phyloP scores from a whole-genome alignment of 805 yeast genomes.

The Geotrichum ghanense region DNA sequence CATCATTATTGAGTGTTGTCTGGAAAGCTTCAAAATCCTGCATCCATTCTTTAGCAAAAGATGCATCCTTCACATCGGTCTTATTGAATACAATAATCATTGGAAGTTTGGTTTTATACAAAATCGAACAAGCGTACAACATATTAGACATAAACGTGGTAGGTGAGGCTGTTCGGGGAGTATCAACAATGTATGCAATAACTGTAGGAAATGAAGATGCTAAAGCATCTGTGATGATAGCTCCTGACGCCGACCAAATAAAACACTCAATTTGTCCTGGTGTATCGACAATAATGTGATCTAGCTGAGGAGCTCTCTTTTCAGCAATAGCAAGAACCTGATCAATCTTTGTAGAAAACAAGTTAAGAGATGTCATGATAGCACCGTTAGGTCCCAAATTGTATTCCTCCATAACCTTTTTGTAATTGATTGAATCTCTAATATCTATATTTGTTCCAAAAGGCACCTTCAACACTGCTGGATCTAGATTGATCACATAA shows the following conservation, averaged over 20 bases:
- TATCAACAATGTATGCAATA: constrained; percentile 90
- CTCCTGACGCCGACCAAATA: constrained; percentile 96
- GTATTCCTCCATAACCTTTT: constrained; percentile 90
- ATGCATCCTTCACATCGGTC: constrained; percentile 76
- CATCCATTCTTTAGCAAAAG: constrained; percentile 95
- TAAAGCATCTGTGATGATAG: constrained; percentile 91
- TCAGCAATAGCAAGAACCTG: constrained; percentile 83
- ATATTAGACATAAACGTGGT: constrained; percentile 96
- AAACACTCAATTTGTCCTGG: constrained; percentile 99
- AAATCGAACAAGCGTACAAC: constrained; percentile 95
- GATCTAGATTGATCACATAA: constrained; percentile 88
- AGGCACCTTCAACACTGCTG: constrained; percentile 91
- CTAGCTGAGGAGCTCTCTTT: constrained; percentile 45
- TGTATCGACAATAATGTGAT: constrained; percentile 82
- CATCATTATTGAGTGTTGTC: constrained; percentile 54
- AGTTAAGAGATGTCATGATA: constrained; percentile 84
- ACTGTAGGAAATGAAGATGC: constrained; percentile 95
- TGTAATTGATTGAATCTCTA: constrained; percentile 89
- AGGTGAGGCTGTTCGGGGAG: constrained; percentile 90
- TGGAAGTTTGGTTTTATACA: constrained; percentile 91
- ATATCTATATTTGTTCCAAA: constrained; percentile 91
- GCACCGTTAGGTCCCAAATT: constrained; percentile 97
- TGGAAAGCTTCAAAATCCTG: constrained; percentile 90
- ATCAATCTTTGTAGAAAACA: constrained; percentile 91
- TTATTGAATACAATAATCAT: constrained; percentile 95